Evolutionary conservation across 2,329 filamentous ascomycete species (phyloP).

Genomic region (Aspergillus caelatus): DNA sequence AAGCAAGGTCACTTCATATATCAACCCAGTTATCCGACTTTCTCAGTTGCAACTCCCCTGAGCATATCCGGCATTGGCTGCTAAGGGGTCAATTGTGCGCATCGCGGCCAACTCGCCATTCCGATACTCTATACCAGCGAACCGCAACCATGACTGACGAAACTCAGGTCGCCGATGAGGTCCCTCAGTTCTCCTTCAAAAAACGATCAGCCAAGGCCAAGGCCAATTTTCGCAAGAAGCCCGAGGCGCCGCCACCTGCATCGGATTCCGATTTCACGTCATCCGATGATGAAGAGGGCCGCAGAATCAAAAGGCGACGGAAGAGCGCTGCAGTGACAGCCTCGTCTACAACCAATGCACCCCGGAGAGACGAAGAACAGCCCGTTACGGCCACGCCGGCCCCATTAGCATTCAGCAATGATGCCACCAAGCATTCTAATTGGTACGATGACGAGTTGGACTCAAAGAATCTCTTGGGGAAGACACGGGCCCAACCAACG

Average conservation of each 20-base stretch:
- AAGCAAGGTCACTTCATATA: background rate
- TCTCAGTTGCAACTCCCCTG: background rate
- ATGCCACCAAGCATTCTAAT: conserved; percentile 85
- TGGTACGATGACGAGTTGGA: conserved; percentile 77
- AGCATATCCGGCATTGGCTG: background rate
- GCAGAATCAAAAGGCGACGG: conserved; percentile 76
- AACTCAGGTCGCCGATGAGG: conserved; percentile 21
- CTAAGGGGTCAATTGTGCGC: background rate
- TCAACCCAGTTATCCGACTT: background rate
- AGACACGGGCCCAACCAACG: conserved; percentile 28
- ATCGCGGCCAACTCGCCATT: background rate
- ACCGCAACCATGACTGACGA: conserved; percentile 34
- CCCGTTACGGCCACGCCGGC: conserved; percentile 64
- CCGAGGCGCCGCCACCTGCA: conserved; percentile 74
- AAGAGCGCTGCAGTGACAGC: conserved; percentile 70
- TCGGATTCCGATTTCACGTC: conserved; percentile 64
- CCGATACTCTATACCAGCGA: background rate
- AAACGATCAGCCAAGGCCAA: conserved; percentile 79
- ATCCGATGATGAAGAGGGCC: conserved; percentile 76
- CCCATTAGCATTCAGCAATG: conserved; percentile 70
- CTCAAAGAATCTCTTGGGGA: conserved; percentile 50
- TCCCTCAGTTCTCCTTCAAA: conserved; percentile 66
- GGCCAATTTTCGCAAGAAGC: conserved; percentile 77
- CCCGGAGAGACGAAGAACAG: conserved; percentile 50
- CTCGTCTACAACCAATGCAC: conserved; percentile 52